A percentile compares a stretch with the other conserved stretches of the same genome.
These are phyloP conservation scores for Platanthera zijinensis DNA, from an alignment of 106 monocot species.

Conservation along the genomic window DNA sequence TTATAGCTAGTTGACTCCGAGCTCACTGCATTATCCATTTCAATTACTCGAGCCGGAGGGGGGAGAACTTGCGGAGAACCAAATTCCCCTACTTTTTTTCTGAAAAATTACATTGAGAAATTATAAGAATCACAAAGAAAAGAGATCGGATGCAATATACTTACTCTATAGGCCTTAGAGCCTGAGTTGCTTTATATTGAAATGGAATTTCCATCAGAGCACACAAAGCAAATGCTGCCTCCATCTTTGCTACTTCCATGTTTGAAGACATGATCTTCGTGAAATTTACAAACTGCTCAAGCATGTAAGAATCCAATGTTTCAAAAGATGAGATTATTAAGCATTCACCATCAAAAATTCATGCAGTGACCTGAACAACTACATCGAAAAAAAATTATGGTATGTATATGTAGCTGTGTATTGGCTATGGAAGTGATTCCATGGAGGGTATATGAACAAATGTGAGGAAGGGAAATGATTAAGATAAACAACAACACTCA, in stretches of 20 bases:
- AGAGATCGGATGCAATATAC: background rate
- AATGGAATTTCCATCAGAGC: conserved; percentile 97
- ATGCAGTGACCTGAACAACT: too few species aligned
- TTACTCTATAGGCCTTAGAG: conserved; percentile 44
- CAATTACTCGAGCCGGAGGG: conserved; percentile 58
- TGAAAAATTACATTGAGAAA: conserved; percentile 11
- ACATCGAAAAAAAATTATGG: too few species aligned
- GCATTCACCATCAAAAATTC: too few species aligned
- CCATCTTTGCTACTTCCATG: conserved; percentile 51
- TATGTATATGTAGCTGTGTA: too few species aligned
- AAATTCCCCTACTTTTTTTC: conserved; percentile 23
- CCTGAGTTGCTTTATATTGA: conserved; percentile 73
- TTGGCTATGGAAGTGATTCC: too few species aligned
- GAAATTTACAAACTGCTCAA: conserved; percentile 85
- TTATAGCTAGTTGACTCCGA: conserved; percentile 20
- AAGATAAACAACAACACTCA: too few species aligned
- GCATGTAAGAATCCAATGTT: background rate
- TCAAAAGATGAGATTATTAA: too few species aligned
- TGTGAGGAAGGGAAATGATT: too few species aligned
- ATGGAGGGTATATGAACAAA: too few species aligned
- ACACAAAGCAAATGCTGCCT: conserved; percentile 85
- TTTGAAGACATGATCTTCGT: conserved; percentile 76
- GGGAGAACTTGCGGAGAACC: conserved; percentile 32
- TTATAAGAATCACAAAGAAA: background rate
- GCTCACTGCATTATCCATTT: conserved; percentile 52